phyloP scores from a whole-genome alignment of 2,329 filamentous ascomycete species.

The Fusarium sp. region DNA sequence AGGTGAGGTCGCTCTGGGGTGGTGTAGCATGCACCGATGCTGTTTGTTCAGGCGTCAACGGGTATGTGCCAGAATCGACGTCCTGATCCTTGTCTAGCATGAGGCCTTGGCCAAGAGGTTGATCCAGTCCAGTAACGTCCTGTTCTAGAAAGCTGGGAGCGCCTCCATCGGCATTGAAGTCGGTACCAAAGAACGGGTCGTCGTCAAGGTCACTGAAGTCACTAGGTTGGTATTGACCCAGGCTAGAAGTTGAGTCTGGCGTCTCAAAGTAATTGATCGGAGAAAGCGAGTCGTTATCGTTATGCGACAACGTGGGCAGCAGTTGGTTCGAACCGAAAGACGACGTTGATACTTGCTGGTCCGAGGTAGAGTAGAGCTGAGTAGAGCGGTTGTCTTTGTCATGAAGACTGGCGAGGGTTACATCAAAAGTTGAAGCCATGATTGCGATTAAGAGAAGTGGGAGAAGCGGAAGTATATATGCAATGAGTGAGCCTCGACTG shows the following conservation, averaged over 20 bases:
- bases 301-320: conserved; percentile 59
- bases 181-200: conserved; percentile 64
- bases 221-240: conserved; percentile 63
- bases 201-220: conserved; percentile 61
- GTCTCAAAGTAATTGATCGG: conserved; percentile 55
- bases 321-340: conserved; percentile 55
- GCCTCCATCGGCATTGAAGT: conserved; percentile 59
- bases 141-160: conserved; percentile 61
- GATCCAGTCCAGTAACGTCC: conserved; percentile 40
- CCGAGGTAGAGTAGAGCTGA: conserved; percentile 40
- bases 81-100: conserved; percentile 37
- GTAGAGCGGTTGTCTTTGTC: conserved; percentile 50
- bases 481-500: conserved; percentile 40
- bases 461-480: conserved; percentile 53
- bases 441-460: conserved; percentile 40
- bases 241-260: conserved; percentile 61
- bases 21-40: conserved; percentile 61
- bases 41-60: conserved; percentile 65
- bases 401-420: conserved; percentile 55
- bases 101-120: conserved; percentile 32
- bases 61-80: conserved; percentile 51
- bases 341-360: conserved; percentile 47
- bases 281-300: conserved; percentile 48
- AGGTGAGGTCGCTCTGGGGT: conserved; percentile 52
- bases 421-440: conserved; percentile 60